These are phyloP conservation scores for Sugiyamaella sp. DNA, from an alignment of 1,139 yeast species.

Conservation along the genomic window DNA sequence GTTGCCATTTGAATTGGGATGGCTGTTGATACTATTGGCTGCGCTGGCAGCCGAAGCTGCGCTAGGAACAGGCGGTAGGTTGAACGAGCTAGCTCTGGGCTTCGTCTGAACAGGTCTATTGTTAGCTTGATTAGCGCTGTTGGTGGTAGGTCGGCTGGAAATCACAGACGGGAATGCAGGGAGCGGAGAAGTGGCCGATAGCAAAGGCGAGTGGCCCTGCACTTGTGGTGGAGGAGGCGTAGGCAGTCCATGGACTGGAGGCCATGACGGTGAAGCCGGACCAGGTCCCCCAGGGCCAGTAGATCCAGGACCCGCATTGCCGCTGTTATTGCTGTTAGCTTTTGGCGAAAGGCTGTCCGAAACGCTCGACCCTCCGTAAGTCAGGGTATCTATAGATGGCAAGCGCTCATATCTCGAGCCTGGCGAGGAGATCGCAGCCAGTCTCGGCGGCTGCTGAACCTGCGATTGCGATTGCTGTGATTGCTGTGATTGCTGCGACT, in stretches of 20 bases:
- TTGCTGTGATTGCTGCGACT: conserved; percentile 9
- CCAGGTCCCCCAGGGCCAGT: conserved; percentile 15
- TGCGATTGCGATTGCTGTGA: background rate
- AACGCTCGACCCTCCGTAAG: conserved; percentile 8
- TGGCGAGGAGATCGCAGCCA: conserved; percentile 20
- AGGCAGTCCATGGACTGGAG: conserved; percentile 18
- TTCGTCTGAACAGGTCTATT: conserved; percentile 5
- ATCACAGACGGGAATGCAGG: conserved; percentile 10
- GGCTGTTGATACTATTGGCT: background rate
- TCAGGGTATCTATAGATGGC: conserved; percentile 37
- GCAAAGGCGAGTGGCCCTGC: conserved; percentile 16
- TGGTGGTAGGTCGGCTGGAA: background rate
- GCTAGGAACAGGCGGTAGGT: conserved; percentile 21
- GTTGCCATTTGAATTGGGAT: conserved; percentile 19
- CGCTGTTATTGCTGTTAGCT: conserved; percentile 4
- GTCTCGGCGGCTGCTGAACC: conserved; percentile 8
- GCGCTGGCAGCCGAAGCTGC: background rate
- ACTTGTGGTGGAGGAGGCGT: conserved; percentile 19
- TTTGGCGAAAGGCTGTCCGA: conserved; percentile 16
- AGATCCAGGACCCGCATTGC: conserved; percentile 9
- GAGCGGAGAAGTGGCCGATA: conserved; percentile 7
- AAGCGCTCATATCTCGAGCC: conserved; percentile 30
- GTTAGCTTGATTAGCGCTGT: background rate
- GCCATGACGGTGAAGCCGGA: conserved; percentile 23
- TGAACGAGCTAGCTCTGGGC: conserved; percentile 23